These are phyloP conservation scores for Kodamaea jinghongensis DNA, from an alignment of 805 yeast species.

Conservation along the genomic window DNA sequence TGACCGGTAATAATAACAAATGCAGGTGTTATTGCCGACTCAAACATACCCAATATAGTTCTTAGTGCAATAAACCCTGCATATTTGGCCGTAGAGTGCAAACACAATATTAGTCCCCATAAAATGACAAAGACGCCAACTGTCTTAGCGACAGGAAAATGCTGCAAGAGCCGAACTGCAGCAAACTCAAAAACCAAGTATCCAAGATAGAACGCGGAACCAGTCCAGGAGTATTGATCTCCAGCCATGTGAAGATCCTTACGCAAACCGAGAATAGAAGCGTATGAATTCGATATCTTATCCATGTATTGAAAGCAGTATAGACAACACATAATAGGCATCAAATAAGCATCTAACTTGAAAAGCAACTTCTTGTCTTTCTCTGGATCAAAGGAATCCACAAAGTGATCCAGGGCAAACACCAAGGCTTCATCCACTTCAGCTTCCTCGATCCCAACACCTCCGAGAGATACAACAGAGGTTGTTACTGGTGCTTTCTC, in stretches of 20 bases:
- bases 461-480: no score
- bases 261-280: conserved; percentile 52
- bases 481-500: no score
- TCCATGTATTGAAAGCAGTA: conserved; percentile 61
- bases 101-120: conserved; percentile 60
- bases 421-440: conserved; percentile 49
- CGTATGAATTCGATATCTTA: conserved; percentile 50
- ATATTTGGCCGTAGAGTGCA: conserved; percentile 49
- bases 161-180: conserved; percentile 47
- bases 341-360: conserved; percentile 51
- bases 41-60: conserved; percentile 39
- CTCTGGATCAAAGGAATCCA: conserved; percentile 25
- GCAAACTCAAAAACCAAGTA: conserved; percentile 58
- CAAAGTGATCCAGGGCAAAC: conserved; percentile 27
- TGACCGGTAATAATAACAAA: conserved; percentile 36
- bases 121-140: conserved; percentile 47
- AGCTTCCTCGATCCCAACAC: no score
- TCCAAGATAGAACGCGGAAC: conserved; percentile 50
- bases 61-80: conserved; percentile 40
- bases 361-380: conserved; percentile 36
- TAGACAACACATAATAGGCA: conserved; percentile 49
- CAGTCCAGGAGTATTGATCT: conserved; percentile 42
- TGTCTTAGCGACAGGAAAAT: conserved; percentile 55
- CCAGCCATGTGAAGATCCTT: conserved; percentile 46
- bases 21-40: conserved; percentile 41